phyloP scores from a whole-genome alignment of 768 basidiomycete species.

The Boletus bicolor region DNA sequence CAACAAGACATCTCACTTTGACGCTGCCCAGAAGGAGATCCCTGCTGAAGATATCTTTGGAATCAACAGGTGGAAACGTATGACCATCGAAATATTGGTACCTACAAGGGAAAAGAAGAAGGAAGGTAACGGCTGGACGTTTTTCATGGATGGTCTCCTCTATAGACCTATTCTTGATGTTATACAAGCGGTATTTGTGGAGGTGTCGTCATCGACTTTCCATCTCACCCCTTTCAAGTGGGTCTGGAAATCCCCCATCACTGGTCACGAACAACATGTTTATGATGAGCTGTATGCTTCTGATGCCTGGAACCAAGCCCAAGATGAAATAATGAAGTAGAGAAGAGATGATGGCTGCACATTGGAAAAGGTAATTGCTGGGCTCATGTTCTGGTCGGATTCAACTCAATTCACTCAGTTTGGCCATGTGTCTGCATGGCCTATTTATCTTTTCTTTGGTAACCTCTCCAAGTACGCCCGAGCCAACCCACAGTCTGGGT shows the following conservation, averaged over 20 bases:
- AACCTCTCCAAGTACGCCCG: no score
- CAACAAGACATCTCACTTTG: background rate
- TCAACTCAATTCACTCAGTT: slow-evolving; percentile 8
- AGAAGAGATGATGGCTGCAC: no score
- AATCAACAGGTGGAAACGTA: background rate
- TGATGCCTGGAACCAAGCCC: no score
- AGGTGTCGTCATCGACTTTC: slow-evolving; percentile 5
- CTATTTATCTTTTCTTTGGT: no score
- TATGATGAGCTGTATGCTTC: no score
- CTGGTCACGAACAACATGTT: no score
- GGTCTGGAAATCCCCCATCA: slow-evolving; percentile 5
- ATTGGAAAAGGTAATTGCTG: no score
- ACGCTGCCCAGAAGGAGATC: background rate
- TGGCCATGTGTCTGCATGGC: slow-evolving; percentile 13
- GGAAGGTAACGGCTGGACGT: background rate
- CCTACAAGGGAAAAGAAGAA: background rate
- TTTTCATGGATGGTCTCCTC: slow-evolving; percentile 9
- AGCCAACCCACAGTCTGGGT: no score
- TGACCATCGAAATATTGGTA: background rate
- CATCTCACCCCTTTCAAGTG: slow-evolving; percentile 24
- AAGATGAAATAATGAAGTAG: no score
- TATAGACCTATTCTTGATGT: slow-evolving; percentile 15
- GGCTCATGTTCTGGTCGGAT: no score
- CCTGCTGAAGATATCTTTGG: background rate
- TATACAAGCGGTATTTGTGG: slow-evolving; percentile 3